These are phyloP conservation scores for Calendula officinalis DNA, from an alignment of 129 eudicot genomes.

Conservation along the genomic window DNA sequence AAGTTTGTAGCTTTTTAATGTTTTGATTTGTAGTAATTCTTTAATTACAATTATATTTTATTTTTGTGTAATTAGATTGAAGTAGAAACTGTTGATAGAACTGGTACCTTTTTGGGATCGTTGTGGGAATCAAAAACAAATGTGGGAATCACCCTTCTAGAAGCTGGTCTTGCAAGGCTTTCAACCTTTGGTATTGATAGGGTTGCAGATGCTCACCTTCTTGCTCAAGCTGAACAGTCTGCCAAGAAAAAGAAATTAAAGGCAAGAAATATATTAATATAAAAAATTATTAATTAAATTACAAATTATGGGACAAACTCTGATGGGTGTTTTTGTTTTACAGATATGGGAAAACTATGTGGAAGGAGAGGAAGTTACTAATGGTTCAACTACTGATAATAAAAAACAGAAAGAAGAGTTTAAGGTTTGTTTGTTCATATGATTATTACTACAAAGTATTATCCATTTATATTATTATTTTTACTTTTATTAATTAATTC, in stretches of 20 bases:
- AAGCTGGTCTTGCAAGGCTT: constrained; percentile 93
- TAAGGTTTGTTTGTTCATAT: constrained; percentile 42
- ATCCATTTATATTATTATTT: not conserved
- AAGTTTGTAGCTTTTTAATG: too few species aligned
- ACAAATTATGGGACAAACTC: constrained; percentile 2
- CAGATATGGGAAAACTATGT: constrained; percentile 96
- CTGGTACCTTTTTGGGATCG: constrained; percentile 93
- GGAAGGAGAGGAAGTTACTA: constrained; percentile 94
- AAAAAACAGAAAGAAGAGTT: constrained; percentile 79
- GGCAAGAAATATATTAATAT: constrained; percentile 35
- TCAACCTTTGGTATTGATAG: constrained; percentile 79
- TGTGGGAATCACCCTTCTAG: constrained; percentile 58
- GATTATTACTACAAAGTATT: not conserved
- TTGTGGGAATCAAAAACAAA: constrained; percentile 86
- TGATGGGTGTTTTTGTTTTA: constrained; percentile 26
- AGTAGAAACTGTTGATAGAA: constrained; percentile 92
- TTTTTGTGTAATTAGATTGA: constrained; percentile 49
- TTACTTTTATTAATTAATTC: not conserved
- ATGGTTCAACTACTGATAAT: constrained; percentile 56
- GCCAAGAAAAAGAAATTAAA: constrained; percentile 85
- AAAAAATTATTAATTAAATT: not conserved
- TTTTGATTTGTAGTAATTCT: too few species aligned
- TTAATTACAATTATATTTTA: not conserved
- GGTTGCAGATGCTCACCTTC: constrained; percentile 80
- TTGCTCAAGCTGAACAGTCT: constrained; percentile 83